These are phyloP conservation scores for Leonotis leonurus DNA, from an alignment of 257 asterid genomes.

Conservation along the genomic window DNA sequence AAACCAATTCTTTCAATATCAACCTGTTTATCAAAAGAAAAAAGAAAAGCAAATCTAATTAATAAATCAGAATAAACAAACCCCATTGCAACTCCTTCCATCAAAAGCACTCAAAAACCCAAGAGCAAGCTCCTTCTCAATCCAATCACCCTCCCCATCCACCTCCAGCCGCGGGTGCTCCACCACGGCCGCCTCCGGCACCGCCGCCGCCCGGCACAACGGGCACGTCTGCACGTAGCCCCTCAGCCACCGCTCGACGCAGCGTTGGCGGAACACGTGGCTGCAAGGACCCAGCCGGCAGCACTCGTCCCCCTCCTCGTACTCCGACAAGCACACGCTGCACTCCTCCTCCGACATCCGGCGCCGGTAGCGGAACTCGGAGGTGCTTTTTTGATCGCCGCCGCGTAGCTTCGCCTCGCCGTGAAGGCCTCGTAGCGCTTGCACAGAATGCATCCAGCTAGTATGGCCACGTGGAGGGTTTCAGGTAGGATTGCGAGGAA, in stretches of 20 bases:
- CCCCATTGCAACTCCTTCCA: conserved; percentile 19
- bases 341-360: conserved; percentile 21
- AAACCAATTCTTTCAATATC: no score
- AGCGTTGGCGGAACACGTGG: conserved; percentile 39
- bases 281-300: conserved; percentile 32
- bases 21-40: no score
- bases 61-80: background rate
- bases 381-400: background rate
- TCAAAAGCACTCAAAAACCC: conserved; percentile 23
- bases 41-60: no score
- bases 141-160: conserved; percentile 11
- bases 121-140: conserved; percentile 42
- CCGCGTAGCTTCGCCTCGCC: background rate
- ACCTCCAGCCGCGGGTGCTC: conserved; percentile 24
- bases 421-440: background rate
- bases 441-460: background rate
- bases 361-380: background rate
- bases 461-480: background rate
- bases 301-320: conserved; percentile 36
- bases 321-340: conserved; percentile 42
- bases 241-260: conserved; percentile 48
- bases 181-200: conserved; percentile 28
- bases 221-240: conserved; percentile 43
- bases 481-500: background rate
- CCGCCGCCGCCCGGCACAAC: conserved; percentile 39